These are phyloP conservation scores for Candida ficus DNA, from an alignment of 805 yeast genomes.

Conservation along the genomic window DNA sequence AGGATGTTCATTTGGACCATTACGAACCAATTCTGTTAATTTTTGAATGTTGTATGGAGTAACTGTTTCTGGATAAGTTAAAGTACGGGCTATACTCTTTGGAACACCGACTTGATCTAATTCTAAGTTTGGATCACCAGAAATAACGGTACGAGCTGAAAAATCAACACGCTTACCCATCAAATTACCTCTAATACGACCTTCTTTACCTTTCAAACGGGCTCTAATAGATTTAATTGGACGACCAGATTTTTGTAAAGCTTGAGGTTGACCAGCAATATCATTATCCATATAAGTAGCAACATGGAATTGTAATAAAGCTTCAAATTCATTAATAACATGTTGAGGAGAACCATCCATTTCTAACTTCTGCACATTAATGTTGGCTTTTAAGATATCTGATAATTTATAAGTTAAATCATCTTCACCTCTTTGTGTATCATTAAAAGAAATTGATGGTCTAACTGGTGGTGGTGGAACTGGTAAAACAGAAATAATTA, in stretches of 20 bases:
- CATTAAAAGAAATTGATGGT: slow-evolving; percentile 97
- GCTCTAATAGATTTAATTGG: slow-evolving; percentile 98
- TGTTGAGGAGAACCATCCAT: slow-evolving; percentile 99
- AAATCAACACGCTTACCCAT: slow-evolving; percentile 99
- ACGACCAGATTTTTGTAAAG: slow-evolving; percentile 96
- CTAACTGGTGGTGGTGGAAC: slow-evolving; percentile 99
- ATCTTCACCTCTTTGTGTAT: slow-evolving; percentile 98
- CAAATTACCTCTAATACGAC: slow-evolving; percentile 95
- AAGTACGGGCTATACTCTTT: slow-evolving; percentile 88
- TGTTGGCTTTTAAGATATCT: slow-evolving; percentile 93
- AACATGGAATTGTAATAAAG: slow-evolving; percentile 92
- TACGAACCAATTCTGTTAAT: slow-evolving; percentile 87
- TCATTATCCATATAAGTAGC: slow-evolving; percentile 99
- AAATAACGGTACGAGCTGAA: slow-evolving; percentile 97
- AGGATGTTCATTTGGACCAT: slow-evolving; percentile 99
- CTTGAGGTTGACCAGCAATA: slow-evolving; percentile 99
- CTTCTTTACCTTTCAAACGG: slow-evolving; percentile 99
- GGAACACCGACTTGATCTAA: slow-evolving; percentile 99
- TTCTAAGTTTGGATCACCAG: slow-evolving; percentile 98
- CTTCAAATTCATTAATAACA: slow-evolving; percentile 93
- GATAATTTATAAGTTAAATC: slow-evolving; percentile 97
- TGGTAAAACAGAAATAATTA: slow-evolving; percentile 93
- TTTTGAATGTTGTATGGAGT: slow-evolving; percentile 96
- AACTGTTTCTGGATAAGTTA: slow-evolving; percentile 95
- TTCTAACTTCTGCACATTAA: slow-evolving; percentile 93